phyloP scores from a whole-genome alignment of 2,329 filamentous ascomycete species.

The Fusarium sp. region DNA sequence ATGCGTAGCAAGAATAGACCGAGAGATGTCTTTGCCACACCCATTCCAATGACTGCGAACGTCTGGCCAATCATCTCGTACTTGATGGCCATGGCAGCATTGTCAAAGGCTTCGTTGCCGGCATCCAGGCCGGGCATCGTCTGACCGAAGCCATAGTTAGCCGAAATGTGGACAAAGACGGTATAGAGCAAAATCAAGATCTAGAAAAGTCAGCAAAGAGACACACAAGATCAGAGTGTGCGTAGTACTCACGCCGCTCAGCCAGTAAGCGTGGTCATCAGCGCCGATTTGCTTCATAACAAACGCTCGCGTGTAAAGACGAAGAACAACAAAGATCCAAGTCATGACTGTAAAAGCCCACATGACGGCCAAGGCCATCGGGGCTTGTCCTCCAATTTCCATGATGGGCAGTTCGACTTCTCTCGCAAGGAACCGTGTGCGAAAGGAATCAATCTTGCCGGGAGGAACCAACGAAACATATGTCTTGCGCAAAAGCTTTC shows the following conservation, averaged over 20 bases:
- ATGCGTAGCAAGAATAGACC: slow-evolving; percentile 53
- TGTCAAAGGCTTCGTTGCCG: slow-evolving; percentile 26
- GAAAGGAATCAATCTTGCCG: neutral
- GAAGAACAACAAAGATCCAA: slow-evolving; percentile 48
- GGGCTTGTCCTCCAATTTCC: slow-evolving; percentile 33
- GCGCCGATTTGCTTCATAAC: slow-evolving; percentile 44
- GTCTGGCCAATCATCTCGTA: slow-evolving; percentile 49
- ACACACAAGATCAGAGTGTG: neutral
- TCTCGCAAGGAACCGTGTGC: neutral
- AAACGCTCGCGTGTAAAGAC: slow-evolving; percentile 51
- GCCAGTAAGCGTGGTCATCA: slow-evolving; percentile 49
- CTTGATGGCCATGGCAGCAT: slow-evolving; percentile 42
- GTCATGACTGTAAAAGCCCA: slow-evolving; percentile 40
- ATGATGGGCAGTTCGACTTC: slow-evolving; percentile 4
- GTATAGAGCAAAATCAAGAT: slow-evolving; percentile 48
- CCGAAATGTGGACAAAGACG: slow-evolving; percentile 46
- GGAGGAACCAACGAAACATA: neutral
- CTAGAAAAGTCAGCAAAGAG: neutral
- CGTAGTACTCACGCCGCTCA: slow-evolving; percentile 13
- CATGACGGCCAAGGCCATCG: slow-evolving; percentile 40
- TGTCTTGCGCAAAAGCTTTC: neutral
- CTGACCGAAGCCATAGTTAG: slow-evolving; percentile 50
- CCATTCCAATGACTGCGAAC: slow-evolving; percentile 53
- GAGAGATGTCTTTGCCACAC: slow-evolving; percentile 51
- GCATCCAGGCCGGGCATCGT: slow-evolving; percentile 23